These are phyloP conservation scores for Clohesyomyces aquaticus DNA, from an alignment of 495 filamentous ascomycete species.

Conservation along the genomic window DNA sequence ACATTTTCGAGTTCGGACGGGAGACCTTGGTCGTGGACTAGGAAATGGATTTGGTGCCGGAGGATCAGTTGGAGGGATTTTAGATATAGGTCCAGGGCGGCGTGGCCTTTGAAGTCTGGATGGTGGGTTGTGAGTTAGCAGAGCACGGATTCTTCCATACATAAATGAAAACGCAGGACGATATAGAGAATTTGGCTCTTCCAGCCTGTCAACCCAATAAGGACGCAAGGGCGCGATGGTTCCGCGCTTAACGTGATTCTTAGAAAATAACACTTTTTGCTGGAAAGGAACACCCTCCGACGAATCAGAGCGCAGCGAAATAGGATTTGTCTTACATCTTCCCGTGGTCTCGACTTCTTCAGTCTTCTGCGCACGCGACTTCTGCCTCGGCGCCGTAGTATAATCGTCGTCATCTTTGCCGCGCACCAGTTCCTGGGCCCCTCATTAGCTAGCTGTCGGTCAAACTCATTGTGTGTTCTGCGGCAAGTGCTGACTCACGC, in stretches of 20 bases:
- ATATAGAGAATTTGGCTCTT: no score
- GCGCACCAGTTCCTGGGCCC: slow-evolving; percentile 36
- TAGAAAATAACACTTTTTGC: slow-evolving; percentile 35
- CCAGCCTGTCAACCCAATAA: no score
- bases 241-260: not conserved
- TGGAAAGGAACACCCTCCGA: no score
- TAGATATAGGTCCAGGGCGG: slow-evolving; percentile 76
- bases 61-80: slow-evolving; percentile 85
- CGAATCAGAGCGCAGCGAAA: no score
- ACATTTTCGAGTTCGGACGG: slow-evolving; percentile 66
- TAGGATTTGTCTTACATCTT: no score
- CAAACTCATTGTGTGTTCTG: not conserved
- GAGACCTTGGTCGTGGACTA: slow-evolving; percentile 64
- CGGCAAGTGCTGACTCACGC: slow-evolving; percentile 47
- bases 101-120: slow-evolving; percentile 54
- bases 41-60: slow-evolving; percentile 69
- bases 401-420: slow-evolving; percentile 80
- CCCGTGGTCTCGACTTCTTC: slow-evolving; percentile 56
- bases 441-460: not conserved
- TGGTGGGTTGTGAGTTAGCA: not conserved
- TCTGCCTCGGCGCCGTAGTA: slow-evolving; percentile 60
- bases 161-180: not conserved
- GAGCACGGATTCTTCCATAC: not conserved
- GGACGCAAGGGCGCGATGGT: not conserved
- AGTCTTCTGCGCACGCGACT: slow-evolving; percentile 56